A percentile compares a stretch with the other conserved stretches of the same genome.
Evolutionary conservation across 805 yeast genomes (phyloP).

Genomic region (Sugiyamaella valdiviana): DNA sequence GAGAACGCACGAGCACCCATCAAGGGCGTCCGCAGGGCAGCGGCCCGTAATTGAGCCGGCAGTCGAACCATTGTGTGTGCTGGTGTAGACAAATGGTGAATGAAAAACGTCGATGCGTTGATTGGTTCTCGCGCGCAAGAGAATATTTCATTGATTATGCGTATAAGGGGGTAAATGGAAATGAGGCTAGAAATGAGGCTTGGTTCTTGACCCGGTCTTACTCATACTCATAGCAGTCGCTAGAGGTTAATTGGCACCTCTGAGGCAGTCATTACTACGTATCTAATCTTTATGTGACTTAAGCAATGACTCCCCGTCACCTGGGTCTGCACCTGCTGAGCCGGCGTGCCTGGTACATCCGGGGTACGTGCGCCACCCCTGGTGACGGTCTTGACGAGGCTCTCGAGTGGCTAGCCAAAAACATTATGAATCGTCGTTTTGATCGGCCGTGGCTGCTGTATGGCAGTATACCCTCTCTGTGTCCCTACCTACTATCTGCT

Average conservation of each 20-base stretch:
- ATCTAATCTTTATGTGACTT: too few species aligned
- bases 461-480: too few species aligned
- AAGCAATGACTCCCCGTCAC: slow-evolving; percentile 96
- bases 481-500: too few species aligned
- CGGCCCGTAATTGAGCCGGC: not conserved
- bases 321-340: slow-evolving; percentile 94
- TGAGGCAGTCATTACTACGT: too few species aligned
- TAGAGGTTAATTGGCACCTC: too few species aligned
- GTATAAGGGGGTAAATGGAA: too few species aligned
- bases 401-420: slow-evolving; percentile 91
- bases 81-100: not conserved
- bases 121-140: not conserved
- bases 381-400: slow-evolving; percentile 99
- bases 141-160: not conserved
- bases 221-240: too few species aligned
- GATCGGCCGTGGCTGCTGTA: too few species aligned
- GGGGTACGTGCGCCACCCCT: slow-evolving; percentile 97
- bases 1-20: not conserved
- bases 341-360: slow-evolving; percentile 99
- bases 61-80: not conserved
- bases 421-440: slow-evolving; percentile 59
- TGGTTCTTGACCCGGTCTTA: too few species aligned
- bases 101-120: not conserved
- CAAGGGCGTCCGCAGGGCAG: not conserved
- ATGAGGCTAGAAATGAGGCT: too few species aligned